Evolutionary conservation across 2,329 filamentous ascomycete genomes (phyloP).

Genomic region (Exophiala viscosa): DNA sequence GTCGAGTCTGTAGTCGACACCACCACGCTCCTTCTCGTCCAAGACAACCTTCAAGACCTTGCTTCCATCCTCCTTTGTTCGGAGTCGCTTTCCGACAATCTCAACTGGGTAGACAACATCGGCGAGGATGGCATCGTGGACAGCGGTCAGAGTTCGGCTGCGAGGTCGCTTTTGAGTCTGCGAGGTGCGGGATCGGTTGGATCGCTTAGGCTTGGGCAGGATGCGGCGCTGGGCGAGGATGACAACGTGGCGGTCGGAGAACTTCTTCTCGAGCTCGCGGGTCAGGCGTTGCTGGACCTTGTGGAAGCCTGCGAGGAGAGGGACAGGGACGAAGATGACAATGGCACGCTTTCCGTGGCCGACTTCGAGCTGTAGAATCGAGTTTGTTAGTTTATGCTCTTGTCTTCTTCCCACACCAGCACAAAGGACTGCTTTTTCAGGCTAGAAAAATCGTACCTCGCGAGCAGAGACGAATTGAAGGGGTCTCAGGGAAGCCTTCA

Average conservation of each 20-base stretch:
- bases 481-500: conserved; percentile 92
- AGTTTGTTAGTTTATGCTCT: conserved; percentile 17
- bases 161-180: conserved; percentile 99
- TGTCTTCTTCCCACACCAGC: background rate
- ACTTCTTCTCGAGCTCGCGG: conserved; percentile 99
- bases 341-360: conserved; percentile 99
- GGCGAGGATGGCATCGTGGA: conserved; percentile 96
- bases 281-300: conserved; percentile 99
- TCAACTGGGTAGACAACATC: conserved; percentile 99
- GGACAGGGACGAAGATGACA: conserved; percentile 99
- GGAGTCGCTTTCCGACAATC: conserved; percentile 98
- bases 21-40: conserved; percentile 99
- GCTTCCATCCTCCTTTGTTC: conserved; percentile 97
- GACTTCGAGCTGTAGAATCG: conserved; percentile 85
- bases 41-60: conserved; percentile 99
- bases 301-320: conserved; percentile 97
- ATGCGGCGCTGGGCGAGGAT: conserved; percentile 99
- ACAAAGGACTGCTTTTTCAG: background rate
- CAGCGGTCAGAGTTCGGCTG: conserved; percentile 94
- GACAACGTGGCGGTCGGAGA: conserved; percentile 99
- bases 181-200: conserved; percentile 89
- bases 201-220: conserved; percentile 96
- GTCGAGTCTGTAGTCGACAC: conserved; percentile 98
- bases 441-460: conserved; percentile 64
- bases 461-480: conserved; percentile 98